Conservation (phyloP, 441 rosid genomes). For the Gossypium aridum region DNA sequence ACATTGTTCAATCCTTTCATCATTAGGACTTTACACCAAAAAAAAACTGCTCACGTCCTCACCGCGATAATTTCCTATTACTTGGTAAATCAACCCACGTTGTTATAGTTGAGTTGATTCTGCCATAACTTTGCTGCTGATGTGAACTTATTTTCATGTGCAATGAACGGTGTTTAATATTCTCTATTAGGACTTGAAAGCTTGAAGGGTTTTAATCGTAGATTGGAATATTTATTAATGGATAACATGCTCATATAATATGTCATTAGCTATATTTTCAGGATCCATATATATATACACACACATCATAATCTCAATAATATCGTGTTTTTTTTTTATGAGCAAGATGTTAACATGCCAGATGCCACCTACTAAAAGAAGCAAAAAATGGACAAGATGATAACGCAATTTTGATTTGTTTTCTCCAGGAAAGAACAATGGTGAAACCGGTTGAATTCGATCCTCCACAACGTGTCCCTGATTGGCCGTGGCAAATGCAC, state of each 20-base stretch:
- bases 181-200: not conserved
- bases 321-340: no score
- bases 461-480: constrained; percentile 35
- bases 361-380: no score
- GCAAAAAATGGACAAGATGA: not conserved
- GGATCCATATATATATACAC: not conserved
- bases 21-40: not conserved
- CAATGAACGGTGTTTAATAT: not conserved
- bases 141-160: not conserved
- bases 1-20: not conserved
- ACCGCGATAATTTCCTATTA: not conserved
- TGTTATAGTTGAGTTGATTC: not conserved
- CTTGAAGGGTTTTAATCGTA: not conserved
- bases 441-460: constrained; percentile 32
- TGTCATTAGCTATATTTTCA: not conserved
- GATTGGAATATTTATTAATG: not conserved
- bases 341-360: no score
- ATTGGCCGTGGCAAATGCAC: constrained; percentile 65
- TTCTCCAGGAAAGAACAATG: constrained; percentile 53
- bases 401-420: not conserved
- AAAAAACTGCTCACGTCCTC: no score
- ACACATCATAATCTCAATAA: no score
- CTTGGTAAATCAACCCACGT: not conserved
- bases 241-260: not conserved
- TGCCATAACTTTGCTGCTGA: not conserved